Percentiles rank a stretch among this genome's conserved stretches.
Conservation (phyloP, 306 rosid genomes). For the Abrus pulchellus region DNA sequence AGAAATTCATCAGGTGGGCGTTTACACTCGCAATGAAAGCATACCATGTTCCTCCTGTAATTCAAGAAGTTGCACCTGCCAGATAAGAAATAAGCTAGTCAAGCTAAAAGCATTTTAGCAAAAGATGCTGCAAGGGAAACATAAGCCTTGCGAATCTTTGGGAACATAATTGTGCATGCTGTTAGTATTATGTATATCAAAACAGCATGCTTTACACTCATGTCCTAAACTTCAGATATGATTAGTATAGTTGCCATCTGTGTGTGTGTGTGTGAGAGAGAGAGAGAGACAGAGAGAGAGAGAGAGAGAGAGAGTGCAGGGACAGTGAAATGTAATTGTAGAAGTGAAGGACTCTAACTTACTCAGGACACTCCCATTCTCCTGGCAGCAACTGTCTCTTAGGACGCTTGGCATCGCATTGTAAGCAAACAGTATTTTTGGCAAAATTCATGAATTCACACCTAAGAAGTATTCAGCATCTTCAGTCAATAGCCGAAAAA, state of each 20-base stretch:
- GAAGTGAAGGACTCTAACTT: constrained; percentile 57
- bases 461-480: constrained; percentile 65
- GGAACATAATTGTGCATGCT: constrained; percentile 1
- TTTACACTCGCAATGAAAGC: constrained; percentile 97
- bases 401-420: constrained; percentile 99
- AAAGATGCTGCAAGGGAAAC: constrained; percentile 28
- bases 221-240: constrained; percentile 20
- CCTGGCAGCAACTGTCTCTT: constrained; percentile 97
- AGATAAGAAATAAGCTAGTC: constrained; percentile 44
- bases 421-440: constrained; percentile 85
- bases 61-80: constrained; percentile 98
- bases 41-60: constrained; percentile 88
- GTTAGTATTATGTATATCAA: neutral
- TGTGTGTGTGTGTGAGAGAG: neutral
- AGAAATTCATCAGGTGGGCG: constrained; percentile 88
- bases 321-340: constrained; percentile 22
- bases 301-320: neutral
- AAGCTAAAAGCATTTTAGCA: constrained; percentile 38
- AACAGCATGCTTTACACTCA: constrained; percentile 17
- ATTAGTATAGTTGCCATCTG: constrained; percentile 1
- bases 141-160: neutral
- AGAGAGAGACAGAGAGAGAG: neutral
- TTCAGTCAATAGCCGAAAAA: constrained; percentile 42
- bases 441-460: constrained; percentile 99
- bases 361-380: constrained; percentile 99